phyloP scores from a whole-genome alignment of 2,329 filamentous ascomycete genomes.

The Aureobasidium sp. region DNA sequence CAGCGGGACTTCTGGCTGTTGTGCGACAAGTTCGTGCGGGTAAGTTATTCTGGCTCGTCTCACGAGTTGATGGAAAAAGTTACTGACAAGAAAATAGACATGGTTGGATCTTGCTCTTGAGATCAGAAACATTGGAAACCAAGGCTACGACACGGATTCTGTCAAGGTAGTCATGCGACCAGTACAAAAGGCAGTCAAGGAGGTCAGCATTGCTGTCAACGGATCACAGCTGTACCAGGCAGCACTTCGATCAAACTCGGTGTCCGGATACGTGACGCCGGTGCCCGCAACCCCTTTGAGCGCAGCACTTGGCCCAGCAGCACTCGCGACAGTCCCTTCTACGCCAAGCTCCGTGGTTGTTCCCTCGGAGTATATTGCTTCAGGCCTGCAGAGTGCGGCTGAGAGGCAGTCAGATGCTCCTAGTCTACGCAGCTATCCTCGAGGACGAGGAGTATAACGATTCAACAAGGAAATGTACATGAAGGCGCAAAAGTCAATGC shows the following conservation, averaged over 20 bases:
- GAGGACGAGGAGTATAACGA: constrained; percentile 1
- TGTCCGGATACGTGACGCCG: constrained; percentile 44
- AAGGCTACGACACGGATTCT: constrained; percentile 47
- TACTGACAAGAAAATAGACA: constrained; percentile 36
- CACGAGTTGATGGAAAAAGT: background rate
- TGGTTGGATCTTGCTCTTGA: constrained; percentile 61
- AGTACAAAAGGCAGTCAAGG: constrained; percentile 75
- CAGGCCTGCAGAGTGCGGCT: background rate
- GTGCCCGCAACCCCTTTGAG: constrained; percentile 83
- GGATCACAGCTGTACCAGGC: constrained; percentile 55
- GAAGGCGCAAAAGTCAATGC: background rate
- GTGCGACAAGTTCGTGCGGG: constrained; percentile 65
- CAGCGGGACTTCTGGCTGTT: constrained; percentile 59
- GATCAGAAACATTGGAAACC: constrained; percentile 43
- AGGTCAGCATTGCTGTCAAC: constrained; percentile 67
- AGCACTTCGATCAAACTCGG: constrained; percentile 12
- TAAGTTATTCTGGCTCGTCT: constrained; percentile 23
- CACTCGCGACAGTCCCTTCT: constrained; percentile 79
- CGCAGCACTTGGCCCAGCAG: constrained; percentile 80
- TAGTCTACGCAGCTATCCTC: constrained; percentile 2
- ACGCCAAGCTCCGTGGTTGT: constrained; percentile 38
- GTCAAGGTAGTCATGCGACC: constrained; percentile 69
- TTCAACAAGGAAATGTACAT: background rate
- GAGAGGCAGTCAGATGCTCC: constrained; percentile 10
- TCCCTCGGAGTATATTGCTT: constrained; percentile 9